Percentiles rank a stretch among this genome's conserved stretches.
These are phyloP conservation scores for Penicillium soppii DNA, from an alignment of 495 filamentous ascomycete species.

Conservation along the genomic window DNA sequence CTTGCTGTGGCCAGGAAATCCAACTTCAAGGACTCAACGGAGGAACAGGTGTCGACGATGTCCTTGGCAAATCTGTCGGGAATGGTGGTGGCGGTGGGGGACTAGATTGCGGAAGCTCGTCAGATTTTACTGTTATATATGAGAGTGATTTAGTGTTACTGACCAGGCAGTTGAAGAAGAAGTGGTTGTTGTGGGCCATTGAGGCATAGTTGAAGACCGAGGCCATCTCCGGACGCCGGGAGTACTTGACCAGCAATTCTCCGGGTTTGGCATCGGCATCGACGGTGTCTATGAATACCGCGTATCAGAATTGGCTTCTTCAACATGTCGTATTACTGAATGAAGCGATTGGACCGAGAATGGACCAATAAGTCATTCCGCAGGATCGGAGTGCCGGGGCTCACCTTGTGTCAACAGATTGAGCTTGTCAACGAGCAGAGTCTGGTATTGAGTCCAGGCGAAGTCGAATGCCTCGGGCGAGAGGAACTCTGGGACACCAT, in stretches of 20 bases:
- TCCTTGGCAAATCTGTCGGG: conserved; percentile 45
- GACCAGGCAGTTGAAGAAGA: conserved; percentile 80
- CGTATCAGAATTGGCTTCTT: not conserved
- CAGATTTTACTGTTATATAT: not conserved
- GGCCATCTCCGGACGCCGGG: conserved; percentile 74
- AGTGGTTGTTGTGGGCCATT: conserved; percentile 95
- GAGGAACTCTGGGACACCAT: conserved; percentile 69
- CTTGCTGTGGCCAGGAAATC: conserved; percentile 80
- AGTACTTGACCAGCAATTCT: conserved; percentile 70
- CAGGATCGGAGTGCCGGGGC: conserved; percentile 20
- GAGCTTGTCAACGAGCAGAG: conserved; percentile 67
- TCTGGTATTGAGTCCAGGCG: conserved; percentile 83
- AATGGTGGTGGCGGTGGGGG: conserved; percentile 49
- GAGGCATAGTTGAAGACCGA: conserved; percentile 90
- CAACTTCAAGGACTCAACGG: conserved; percentile 72
- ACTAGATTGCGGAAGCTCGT: conserved; percentile 26
- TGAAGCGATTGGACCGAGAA: not conserved
- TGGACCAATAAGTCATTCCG: conserved; percentile 6
- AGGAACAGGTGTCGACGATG: conserved; percentile 70
- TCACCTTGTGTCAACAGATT: conserved; percentile 72
- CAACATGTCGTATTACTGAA: not conserved
- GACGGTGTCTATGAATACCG: conserved; percentile 45
- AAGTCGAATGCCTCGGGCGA: conserved; percentile 64
- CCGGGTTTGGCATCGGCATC: conserved; percentile 57
- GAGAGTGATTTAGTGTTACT: conserved; percentile 11